Evolutionary conservation across 2,329 filamentous ascomycete genomes (phyloP).

Genomic region (Ilyonectria destructans): DNA sequence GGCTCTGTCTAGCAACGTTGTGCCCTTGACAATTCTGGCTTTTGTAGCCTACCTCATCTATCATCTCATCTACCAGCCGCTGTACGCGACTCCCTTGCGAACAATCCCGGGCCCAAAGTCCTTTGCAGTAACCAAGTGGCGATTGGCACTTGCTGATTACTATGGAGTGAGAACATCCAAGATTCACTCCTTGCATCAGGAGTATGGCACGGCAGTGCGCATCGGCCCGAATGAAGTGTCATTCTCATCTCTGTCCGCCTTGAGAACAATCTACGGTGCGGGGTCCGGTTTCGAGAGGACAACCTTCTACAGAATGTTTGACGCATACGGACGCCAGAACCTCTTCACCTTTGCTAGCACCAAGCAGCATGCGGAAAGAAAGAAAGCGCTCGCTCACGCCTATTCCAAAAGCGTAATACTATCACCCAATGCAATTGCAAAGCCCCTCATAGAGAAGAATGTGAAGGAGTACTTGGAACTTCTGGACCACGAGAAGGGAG

Average conservation of each 20-base stretch:
- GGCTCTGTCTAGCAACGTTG: not conserved
- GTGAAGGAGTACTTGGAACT: constrained; percentile 57
- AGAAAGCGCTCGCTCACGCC: constrained; percentile 67
- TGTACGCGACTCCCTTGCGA: constrained; percentile 32
- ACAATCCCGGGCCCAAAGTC: constrained; percentile 57
- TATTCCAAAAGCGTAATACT: constrained; percentile 67
- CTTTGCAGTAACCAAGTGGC: constrained; percentile 62
- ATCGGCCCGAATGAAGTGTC: constrained; percentile 64
- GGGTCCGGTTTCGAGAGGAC: constrained; percentile 67
- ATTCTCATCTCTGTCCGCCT: constrained; percentile 59
- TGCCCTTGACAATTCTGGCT: not conserved
- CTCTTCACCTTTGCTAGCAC: constrained; percentile 66
- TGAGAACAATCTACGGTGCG: constrained; percentile 70
- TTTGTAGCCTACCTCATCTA: not conserved
- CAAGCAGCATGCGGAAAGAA: constrained; percentile 63
- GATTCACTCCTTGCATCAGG: constrained; percentile 60
- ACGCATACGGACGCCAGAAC: constrained; percentile 67
- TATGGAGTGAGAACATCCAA: constrained; percentile 59
- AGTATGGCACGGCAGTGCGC: constrained; percentile 65
- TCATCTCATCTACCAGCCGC: constrained; percentile 35
- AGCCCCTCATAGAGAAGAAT: constrained; percentile 41
- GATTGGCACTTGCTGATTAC: constrained; percentile 63
- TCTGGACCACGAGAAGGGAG: constrained; percentile 54
- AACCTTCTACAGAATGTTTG: constrained; percentile 70
- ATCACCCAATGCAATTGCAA: constrained; percentile 26